phyloP scores from a whole-genome alignment of 176 grass and related monocot genomes.

The Sorghum bicolor region DNA sequence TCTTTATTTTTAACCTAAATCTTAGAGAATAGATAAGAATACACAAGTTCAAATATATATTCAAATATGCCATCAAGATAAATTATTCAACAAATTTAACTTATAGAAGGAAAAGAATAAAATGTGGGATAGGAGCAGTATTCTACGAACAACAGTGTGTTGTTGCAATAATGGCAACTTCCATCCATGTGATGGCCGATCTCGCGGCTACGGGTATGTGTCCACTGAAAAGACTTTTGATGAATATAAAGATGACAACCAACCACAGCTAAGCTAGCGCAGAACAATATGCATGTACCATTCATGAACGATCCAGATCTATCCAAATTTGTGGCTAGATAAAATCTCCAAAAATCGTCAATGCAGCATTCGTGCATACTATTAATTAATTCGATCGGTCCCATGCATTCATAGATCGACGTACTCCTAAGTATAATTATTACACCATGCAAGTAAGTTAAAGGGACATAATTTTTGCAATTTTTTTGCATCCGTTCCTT shows the following conservation, averaged over 20 bases:
- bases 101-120: too few relatives aligned
- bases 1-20: too few relatives aligned
- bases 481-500: not conserved
- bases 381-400: not conserved
- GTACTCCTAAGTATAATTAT: too few relatives aligned
- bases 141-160: not conserved
- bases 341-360: not conserved
- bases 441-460: too few relatives aligned
- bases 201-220: not conserved
- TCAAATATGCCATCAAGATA: too few relatives aligned
- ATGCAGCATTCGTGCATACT: not conserved
- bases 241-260: not conserved
- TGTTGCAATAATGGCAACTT: not conserved
- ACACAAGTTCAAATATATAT: too few relatives aligned
- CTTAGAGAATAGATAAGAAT: too few relatives aligned
- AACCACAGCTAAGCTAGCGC: not conserved
- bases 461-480: not conserved
- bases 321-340: not conserved
- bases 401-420: not conserved
- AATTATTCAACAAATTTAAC: too few relatives aligned
- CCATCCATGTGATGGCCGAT: not conserved
- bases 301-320: not conserved
- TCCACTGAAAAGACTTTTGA: not conserved
- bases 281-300: not conserved
- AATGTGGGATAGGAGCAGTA: not conserved